Evolutionary conservation across 192 early-diverging fungal species (phyloP).

Genomic region (Backusella psychrophila): DNA sequence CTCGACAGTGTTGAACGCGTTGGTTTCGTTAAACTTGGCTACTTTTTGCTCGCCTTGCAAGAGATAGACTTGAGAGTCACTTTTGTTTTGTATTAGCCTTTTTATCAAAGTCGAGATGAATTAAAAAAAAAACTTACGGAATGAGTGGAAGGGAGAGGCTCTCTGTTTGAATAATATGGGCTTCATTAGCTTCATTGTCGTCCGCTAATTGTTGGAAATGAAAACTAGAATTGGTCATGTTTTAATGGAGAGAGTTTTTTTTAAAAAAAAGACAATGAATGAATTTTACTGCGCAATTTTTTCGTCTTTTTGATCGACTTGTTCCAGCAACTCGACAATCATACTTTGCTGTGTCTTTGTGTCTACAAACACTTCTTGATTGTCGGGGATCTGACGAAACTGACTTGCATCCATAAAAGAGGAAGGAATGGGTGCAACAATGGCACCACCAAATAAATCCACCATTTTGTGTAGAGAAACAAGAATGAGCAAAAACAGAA

Average conservation of each 20-base stretch:
- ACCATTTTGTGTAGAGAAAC: conserved; percentile 2
- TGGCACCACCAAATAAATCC: conserved; percentile 30
- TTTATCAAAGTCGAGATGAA: not conserved
- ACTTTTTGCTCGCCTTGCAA: conserved; percentile 66
- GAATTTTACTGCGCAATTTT: conserved; percentile 52
- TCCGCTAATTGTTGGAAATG: conserved; percentile 81
- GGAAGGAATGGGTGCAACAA: conserved; percentile 11
- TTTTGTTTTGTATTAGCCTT: not conserved
- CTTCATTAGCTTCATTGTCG: conserved; percentile 66
- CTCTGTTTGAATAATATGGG: not conserved
- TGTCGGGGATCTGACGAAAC: conserved; percentile 82
- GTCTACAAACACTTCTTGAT: conserved; percentile 91
- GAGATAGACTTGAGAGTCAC: conserved; percentile 36
- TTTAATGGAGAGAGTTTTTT: not conserved
- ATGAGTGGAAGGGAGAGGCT: conserved; percentile 36
- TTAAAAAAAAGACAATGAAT: not conserved
- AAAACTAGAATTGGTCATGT: conserved; percentile 40
- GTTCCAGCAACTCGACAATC: conserved; percentile 85
- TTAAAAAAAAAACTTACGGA: conserved; percentile 45
- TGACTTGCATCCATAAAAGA: conserved; percentile 50
- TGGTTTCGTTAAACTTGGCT: conserved; percentile 77
- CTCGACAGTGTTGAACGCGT: conserved; percentile 58
- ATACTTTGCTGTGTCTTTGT: conserved; percentile 71
- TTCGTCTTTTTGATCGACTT: conserved; percentile 47
- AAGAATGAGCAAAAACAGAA: not conserved